Base-by-base conservation (phyloP, 1,284 basidiomycete genomes). In the Melampsora larici-populina region DNA sequence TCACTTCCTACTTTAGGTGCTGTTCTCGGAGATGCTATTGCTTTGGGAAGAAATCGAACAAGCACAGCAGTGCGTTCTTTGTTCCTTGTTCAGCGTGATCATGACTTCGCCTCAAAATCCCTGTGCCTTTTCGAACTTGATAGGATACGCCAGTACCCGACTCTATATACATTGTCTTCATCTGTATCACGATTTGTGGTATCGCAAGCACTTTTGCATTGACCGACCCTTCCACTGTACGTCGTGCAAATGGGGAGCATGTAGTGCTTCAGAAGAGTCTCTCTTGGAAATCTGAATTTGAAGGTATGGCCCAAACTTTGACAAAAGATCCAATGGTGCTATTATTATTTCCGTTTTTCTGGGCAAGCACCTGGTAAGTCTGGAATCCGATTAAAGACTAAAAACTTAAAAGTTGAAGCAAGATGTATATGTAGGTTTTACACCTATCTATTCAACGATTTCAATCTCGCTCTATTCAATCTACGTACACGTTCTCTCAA, bases 401-500 rank as follows among this genome's bases (percentile, higher is more conserved):
- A 46, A 46, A 46, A 11, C 43, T 3, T 15, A 46, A 15, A 46
- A 46, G 15, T 15, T 46, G 15, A 46, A 46, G 11, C 43, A 46
- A 46, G 13, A 11, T 46, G 43, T 15, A 11, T 15, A 15, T 46
- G 31, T 60, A 76, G 74, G 74, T 76, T 76, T 49, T 76, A 76
- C 49, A 76, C 74, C 8, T 76, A 76, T 48, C 66, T 72, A 55
- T 78, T 74, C 26, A 72, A 82, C 74, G 78, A 70, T 40, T 81
- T 79, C 70, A 82, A 83, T 78, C 79, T 82, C 33, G 80, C 79
- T 8, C 81, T 83, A 18, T 84, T 84, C 74, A 81, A 84, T 7
- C 79, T 84, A 26, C 81, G 83, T 3, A 80, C 80, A 0, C 80
- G 82, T 18, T 80, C 82, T 6, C 84, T 85, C 79, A 84, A 84